phyloP scores from a whole-genome alignment of 495 filamentous ascomycete species.

The Daldinia loculata region DNA sequence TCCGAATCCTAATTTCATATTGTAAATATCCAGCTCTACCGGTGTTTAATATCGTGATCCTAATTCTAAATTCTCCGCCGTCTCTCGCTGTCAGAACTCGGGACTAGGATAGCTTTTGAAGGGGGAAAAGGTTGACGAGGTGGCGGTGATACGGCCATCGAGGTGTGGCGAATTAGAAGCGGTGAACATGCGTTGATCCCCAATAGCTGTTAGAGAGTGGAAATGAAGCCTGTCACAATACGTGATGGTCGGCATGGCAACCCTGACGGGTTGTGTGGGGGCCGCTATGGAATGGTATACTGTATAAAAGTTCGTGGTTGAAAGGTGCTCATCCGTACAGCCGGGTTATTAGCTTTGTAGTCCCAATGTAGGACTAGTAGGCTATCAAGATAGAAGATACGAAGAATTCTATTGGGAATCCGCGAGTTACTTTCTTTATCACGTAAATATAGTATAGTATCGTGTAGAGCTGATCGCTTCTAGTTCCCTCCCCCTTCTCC shows the following conservation, averaged over 20 bases:
- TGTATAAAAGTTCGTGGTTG: not conserved
- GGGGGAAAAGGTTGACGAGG: not conserved
- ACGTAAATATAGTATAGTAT: not conserved
- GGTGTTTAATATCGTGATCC: not conserved
- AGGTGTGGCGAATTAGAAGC: not conserved
- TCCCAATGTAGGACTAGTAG: not conserved
- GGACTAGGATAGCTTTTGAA: not conserved
- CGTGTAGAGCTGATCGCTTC: conserved; percentile 1
- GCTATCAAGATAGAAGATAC: not conserved
- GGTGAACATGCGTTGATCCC: not conserved
- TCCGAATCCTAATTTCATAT: not conserved
- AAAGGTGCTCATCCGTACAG: not conserved
- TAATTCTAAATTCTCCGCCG: not conserved
- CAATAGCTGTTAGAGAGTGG: not conserved
- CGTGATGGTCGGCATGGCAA: not conserved
- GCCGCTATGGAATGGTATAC: not conserved
- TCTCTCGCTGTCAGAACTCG: not conserved
- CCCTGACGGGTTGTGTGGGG: not conserved
- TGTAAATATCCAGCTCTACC: not conserved
- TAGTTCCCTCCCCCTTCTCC: not conserved
- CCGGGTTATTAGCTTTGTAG: not conserved
- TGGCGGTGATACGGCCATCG: not conserved
- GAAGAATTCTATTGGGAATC: not conserved
- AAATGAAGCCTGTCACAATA: not conserved
- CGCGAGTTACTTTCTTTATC: not conserved